A percentile compares a stretch with the other conserved stretches of the same genome.
These are phyloP conservation scores for Medicago lupulina DNA, from an alignment of 306 rosid genomes.

Conservation along the genomic window DNA sequence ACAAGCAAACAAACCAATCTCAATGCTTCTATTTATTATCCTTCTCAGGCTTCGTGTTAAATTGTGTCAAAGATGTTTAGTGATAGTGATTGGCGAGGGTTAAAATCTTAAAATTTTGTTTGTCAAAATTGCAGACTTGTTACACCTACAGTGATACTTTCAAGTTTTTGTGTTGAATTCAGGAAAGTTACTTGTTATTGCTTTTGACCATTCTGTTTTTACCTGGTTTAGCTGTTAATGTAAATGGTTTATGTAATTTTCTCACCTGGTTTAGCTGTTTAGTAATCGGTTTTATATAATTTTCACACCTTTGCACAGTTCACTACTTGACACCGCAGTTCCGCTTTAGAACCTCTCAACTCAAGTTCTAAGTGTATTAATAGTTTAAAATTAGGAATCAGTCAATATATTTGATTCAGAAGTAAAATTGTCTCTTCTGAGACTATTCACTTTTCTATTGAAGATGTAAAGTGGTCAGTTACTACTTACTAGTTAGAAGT, in stretches of 20 bases:
- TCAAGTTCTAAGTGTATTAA: slow-evolving; percentile 25
- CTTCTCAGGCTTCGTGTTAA: slow-evolving; percentile 11
- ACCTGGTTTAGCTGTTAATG: slow-evolving; percentile 24
- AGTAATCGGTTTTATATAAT: slow-evolving; percentile 20
- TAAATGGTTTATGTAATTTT: too few species aligned
- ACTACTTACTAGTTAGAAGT: slow-evolving; percentile 3
- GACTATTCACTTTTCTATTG: slow-evolving; percentile 5
- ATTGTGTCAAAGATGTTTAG: slow-evolving; percentile 21
- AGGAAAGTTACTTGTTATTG: slow-evolving; percentile 9
- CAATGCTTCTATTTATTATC: slow-evolving; percentile 17
- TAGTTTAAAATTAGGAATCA: slow-evolving; percentile 17
- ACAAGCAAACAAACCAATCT: slow-evolving; percentile 8
- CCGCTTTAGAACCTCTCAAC: slow-evolving; percentile 14
- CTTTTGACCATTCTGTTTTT: slow-evolving; percentile 18
- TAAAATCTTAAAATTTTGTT: slow-evolving; percentile 12
- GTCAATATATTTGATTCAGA: slow-evolving; percentile 25
- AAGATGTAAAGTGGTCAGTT: slow-evolving; percentile 4
- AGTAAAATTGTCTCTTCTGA: slow-evolving; percentile 30
- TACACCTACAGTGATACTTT: neutral
- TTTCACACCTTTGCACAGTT: slow-evolving; percentile 5
- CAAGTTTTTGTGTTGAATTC: slow-evolving; percentile 7
- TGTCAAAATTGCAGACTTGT: slow-evolving; percentile 21
- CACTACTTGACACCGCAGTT: slow-evolving; percentile 1
- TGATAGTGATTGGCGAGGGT: neutral
- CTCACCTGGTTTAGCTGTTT: too few species aligned